These are phyloP conservation scores for Aspergillus ustus DNA, from an alignment of 2,329 filamentous ascomycete species.

Conservation along the genomic window DNA sequence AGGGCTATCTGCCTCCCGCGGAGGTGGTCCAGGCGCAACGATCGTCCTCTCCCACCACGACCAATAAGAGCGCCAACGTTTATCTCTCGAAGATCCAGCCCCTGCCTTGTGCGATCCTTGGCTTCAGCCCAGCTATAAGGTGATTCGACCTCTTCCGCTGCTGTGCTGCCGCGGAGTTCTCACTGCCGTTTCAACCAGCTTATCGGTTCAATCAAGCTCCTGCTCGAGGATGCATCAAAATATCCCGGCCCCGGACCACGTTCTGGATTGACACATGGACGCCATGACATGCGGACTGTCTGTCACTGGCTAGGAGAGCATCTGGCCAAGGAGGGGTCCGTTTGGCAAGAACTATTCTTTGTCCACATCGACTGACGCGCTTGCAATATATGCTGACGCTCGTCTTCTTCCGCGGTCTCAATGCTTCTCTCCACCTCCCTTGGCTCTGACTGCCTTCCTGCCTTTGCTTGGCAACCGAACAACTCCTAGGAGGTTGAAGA, in stretches of 20 bases:
- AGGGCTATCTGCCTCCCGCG: conserved; percentile 11
- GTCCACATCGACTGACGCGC: conserved; percentile 1
- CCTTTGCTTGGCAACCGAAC: conserved; percentile 7
- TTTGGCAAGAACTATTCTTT: not conserved
- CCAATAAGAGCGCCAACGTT: conserved; percentile 11
- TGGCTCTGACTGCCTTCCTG: not conserved
- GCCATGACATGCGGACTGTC: not conserved
- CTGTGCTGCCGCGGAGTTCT: conserved; percentile 11
- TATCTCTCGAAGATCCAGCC: conserved; percentile 7
- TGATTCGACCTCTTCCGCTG: not conserved
- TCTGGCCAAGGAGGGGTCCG: not conserved
- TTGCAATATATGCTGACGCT: conserved; percentile 2
- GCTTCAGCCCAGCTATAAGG: conserved; percentile 1
- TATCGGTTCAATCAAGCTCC: conserved; percentile 12
- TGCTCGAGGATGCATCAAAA: not conserved
- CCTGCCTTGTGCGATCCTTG: conserved; percentile 5
- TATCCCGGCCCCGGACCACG: not conserved
- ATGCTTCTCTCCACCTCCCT: conserved; percentile 1
- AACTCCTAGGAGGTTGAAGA: conserved; percentile 13
- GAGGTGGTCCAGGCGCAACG: conserved; percentile 5
- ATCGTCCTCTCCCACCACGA: not conserved
- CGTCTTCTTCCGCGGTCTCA: not conserved
- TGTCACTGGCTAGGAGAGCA: not conserved
- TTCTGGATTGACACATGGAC: not conserved
- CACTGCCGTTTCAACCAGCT: not conserved